Percentiles rank a stretch among this genome's conserved stretches.
Evolutionary conservation across 176 grass and related monocot genomes (phyloP).

Genomic region (Avena insularis): DNA sequence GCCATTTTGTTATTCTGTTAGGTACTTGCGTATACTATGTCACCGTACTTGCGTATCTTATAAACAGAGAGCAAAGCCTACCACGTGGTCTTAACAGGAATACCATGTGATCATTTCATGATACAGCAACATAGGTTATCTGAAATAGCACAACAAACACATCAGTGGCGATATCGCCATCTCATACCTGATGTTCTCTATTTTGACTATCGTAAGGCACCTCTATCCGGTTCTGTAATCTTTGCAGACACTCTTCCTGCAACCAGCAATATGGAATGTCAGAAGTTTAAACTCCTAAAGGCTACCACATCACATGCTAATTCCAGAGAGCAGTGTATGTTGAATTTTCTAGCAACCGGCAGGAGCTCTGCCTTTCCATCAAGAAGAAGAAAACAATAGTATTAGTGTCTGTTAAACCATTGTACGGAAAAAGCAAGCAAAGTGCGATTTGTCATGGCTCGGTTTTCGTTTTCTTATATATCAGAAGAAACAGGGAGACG

Average conservation of each 20-base stretch:
- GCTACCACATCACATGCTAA: not conserved
- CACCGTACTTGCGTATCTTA: not conserved
- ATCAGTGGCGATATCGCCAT: not conserved
- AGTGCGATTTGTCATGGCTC: not conserved
- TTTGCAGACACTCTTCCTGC: slow-evolving; percentile 76
- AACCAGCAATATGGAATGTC: not conserved
- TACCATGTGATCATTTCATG: not conserved
- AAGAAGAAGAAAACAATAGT: not conserved
- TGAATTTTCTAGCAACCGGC: not conserved
- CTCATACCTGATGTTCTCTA: slow-evolving; percentile 68
- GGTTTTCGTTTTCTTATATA: slow-evolving; percentile 23
- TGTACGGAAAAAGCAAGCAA: not conserved
- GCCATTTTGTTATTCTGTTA: not conserved
- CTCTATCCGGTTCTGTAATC: slow-evolving; percentile 72
- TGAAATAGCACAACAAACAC: slow-evolving; percentile 14
- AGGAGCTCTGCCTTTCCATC: not conserved
- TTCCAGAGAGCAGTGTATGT: not conserved
- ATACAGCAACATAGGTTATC: not conserved
- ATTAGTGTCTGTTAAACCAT: not conserved
- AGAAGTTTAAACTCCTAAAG: not conserved
- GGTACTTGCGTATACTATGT: not conserved
- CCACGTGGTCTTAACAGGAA: not conserved
- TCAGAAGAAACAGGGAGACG: not conserved
- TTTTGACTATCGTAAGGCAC: slow-evolving; percentile 67
- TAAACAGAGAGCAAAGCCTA: not conserved